phyloP scores from a whole-genome alignment of 306 rosid species.

The Rubus parviflorus region DNA sequence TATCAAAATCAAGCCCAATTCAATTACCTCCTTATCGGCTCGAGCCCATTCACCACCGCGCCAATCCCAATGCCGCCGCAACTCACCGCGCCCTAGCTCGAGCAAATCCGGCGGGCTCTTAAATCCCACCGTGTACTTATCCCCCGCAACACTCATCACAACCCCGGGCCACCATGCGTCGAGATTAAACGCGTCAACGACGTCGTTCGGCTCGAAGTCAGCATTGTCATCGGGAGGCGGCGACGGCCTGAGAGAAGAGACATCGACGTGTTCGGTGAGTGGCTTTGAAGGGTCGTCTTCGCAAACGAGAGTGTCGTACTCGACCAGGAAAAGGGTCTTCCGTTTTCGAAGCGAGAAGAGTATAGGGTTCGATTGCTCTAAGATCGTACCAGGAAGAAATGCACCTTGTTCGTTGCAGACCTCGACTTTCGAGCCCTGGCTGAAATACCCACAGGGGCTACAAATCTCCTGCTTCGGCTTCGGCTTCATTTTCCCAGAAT shows the following conservation, averaged over 20 bases:
- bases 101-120: slow-evolving; percentile 24
- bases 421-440: background rate
- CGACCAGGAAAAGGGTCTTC: background rate
- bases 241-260: background rate
- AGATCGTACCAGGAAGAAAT: background rate
- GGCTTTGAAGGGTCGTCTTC: background rate
- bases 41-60: background rate
- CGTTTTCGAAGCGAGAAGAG: background rate
- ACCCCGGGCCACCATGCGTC: slow-evolving; percentile 28
- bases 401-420: background rate
- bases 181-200: slow-evolving; percentile 8
- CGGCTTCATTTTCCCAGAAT: background rate
- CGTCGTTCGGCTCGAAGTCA: slow-evolving; percentile 7
- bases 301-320: slow-evolving; percentile 3
- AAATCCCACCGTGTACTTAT: slow-evolving; percentile 17
- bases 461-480: no score
- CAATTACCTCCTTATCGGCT: slow-evolving; percentile 20
- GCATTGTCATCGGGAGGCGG: slow-evolving; percentile 8
- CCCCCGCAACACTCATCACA: slow-evolving; percentile 3
- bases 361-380: background rate
- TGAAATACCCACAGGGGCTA: background rate
- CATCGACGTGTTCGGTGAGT: background rate
- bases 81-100: background rate
- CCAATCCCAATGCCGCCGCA: slow-evolving; percentile 28
- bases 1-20: background rate